phyloP scores from a whole-genome alignment of 371 early-diverging fungal genomes.

The Mortierella sp. region DNA sequence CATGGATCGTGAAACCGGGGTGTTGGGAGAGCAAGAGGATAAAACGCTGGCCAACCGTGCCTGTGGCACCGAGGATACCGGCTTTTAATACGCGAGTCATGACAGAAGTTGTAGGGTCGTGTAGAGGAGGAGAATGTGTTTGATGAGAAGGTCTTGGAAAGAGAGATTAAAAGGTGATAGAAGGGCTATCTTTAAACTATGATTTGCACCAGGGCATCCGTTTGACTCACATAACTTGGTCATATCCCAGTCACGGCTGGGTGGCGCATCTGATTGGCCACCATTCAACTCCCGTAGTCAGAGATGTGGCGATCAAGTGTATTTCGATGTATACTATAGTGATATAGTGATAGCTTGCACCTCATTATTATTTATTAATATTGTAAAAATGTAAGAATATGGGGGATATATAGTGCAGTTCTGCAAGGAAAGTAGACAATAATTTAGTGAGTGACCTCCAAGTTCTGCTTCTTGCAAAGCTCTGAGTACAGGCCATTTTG shows the following conservation, averaged over 20 bases:
- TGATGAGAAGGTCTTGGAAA: neutral
- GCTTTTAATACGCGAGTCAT: constrained; percentile 68
- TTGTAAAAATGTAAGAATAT: neutral
- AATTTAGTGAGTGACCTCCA: constrained; percentile 52
- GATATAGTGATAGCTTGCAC: too few relatives aligned
- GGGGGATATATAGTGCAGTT: neutral
- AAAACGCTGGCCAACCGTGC: constrained; percentile 98
- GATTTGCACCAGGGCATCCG: constrained; percentile 1
- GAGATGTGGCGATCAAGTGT: too few relatives aligned
- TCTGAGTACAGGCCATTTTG: constrained; percentile 57
- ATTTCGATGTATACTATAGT: too few relatives aligned
- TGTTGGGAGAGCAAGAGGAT: constrained; percentile 89
- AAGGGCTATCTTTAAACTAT: neutral
- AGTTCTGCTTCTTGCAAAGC: constrained; percentile 58
- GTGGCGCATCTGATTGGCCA: neutral
- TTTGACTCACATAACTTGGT: constrained; percentile 2
- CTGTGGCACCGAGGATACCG: constrained; percentile 97
- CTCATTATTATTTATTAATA: neutral
- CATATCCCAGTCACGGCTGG: constrained; percentile 1
- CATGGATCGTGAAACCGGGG: constrained; percentile 88
- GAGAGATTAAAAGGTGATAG: neutral
- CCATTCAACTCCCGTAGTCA: too few relatives aligned
- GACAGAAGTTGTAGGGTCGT: neutral
- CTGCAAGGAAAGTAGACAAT: too few relatives aligned
- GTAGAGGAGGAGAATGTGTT: neutral